phyloP scores from a whole-genome alignment of 208 protist species.

The Leishmania lainsoni region DNA sequence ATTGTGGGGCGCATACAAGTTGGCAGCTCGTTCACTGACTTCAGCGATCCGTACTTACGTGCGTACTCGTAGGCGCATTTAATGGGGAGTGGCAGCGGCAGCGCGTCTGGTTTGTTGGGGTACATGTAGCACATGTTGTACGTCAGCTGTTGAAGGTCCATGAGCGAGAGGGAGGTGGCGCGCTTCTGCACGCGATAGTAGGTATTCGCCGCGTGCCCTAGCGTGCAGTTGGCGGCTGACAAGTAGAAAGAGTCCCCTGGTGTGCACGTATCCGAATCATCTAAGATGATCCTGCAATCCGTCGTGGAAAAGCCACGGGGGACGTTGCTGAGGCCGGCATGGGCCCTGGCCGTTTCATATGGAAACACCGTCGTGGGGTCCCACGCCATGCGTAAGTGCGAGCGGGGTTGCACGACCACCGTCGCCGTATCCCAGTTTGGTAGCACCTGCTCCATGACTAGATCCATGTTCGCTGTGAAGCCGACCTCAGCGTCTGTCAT shows the following conservation, averaged over 20 bases:
- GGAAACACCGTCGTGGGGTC: slow-evolving; percentile 11
- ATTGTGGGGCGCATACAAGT: slow-evolving; percentile 40
- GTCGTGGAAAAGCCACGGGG: slow-evolving; percentile 51
- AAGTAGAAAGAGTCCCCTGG: slow-evolving; percentile 47
- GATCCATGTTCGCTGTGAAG: slow-evolving; percentile 27
- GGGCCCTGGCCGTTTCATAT: background rate
- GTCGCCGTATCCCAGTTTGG: slow-evolving; percentile 40
- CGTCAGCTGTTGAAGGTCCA: slow-evolving; percentile 41
- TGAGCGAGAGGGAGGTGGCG: slow-evolving; percentile 19
- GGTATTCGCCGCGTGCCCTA: slow-evolving; percentile 56
- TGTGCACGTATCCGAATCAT: slow-evolving; percentile 25
- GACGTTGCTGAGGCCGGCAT: slow-evolving; percentile 40
- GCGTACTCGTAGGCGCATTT: slow-evolving; percentile 68
- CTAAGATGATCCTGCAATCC: slow-evolving; percentile 24
- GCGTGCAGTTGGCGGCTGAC: slow-evolving; percentile 50
- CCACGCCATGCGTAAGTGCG: slow-evolving; percentile 49
- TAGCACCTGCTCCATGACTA: slow-evolving; percentile 31
- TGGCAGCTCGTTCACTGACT: slow-evolving; percentile 30
- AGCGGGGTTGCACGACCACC: slow-evolving; percentile 53
- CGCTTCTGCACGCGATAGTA: slow-evolving; percentile 43
- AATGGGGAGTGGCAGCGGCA: slow-evolving; percentile 63
- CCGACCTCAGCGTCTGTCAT: slow-evolving; percentile 53
- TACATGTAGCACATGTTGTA: slow-evolving; percentile 65
- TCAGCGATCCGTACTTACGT: slow-evolving; percentile 43
- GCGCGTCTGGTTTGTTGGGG: slow-evolving; percentile 67